phyloP scores from a whole-genome alignment of 1,284 basidiomycete genomes.

The Termitomyces sp. region DNA sequence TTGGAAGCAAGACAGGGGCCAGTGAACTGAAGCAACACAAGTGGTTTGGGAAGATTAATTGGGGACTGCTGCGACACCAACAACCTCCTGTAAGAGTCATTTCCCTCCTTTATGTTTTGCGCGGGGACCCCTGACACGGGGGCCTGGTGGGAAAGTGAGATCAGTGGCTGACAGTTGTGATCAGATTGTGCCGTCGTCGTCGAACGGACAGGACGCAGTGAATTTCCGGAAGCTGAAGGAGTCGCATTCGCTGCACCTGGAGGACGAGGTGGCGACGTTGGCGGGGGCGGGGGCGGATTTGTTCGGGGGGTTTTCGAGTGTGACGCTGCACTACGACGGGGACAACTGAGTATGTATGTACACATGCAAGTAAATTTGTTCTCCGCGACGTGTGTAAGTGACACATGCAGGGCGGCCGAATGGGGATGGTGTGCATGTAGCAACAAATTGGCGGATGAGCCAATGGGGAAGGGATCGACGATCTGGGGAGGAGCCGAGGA shows the following conservation, averaged over 20 bases:
- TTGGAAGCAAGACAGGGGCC: slow-evolving; percentile 91
- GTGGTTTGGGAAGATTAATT: slow-evolving; percentile 96
- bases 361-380: slow-evolving; percentile 16
- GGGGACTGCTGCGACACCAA: slow-evolving; percentile 92
- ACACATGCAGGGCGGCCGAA: slow-evolving; percentile 17
- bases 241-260: slow-evolving; percentile 85
- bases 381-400: slow-evolving; percentile 22
- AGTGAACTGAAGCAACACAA: slow-evolving; percentile 99
- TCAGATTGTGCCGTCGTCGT: slow-evolving; percentile 80
- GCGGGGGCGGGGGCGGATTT: slow-evolving; percentile 52
- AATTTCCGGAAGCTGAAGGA: slow-evolving; percentile 93
- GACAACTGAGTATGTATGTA: slow-evolving; percentile 47
- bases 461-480: slow-evolving; percentile 23
- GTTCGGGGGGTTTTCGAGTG: slow-evolving; percentile 82
- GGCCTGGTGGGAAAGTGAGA: too few species aligned
- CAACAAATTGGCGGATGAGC: slow-evolving; percentile 24
- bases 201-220: slow-evolving; percentile 81
- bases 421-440: slow-evolving; percentile 24
- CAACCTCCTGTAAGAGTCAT: slow-evolving; percentile 78
- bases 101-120: too few species aligned
- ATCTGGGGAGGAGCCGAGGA: slow-evolving; percentile 20
- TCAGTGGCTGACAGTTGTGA: slow-evolving; percentile 11
- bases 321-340: slow-evolving; percentile 82
- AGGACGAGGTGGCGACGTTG: slow-evolving; percentile 45
- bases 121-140: too few species aligned